phyloP scores from a whole-genome alignment of 148 eudicot genomes.

The Pouteria glomerata region DNA sequence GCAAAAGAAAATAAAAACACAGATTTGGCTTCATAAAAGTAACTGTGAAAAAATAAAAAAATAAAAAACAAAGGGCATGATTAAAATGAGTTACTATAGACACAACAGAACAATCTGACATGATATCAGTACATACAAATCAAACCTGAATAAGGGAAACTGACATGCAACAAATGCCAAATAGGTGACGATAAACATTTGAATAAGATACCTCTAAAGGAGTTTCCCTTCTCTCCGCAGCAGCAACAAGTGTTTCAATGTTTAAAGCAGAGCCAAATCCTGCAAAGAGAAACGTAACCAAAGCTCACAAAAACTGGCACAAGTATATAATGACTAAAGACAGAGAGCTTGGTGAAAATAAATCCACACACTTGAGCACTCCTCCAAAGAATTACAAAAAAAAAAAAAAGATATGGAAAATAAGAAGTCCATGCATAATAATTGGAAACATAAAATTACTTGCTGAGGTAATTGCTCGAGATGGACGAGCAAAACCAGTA shows the following conservation, averaged over 20 bases:
- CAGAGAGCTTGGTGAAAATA: neutral
- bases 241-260: conserved; percentile 96
- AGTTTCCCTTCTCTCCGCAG: conserved; percentile 90
- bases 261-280: conserved; percentile 96
- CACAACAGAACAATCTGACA: neutral
- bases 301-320: neutral
- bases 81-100: no score
- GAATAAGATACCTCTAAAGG: conserved; percentile 63
- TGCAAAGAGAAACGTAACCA: conserved; percentile 15
- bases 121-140: neutral
- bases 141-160: conserved; percentile 1
- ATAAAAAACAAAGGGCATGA: no score
- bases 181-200: neutral
- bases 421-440: neutral
- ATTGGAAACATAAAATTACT: conserved; percentile 32
- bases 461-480: conserved; percentile 61
- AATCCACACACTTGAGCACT: neutral
- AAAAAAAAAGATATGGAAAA: neutral
- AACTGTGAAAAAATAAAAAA: neutral
- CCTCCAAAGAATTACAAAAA: no score
- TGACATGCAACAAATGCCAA: neutral
- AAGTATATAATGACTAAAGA: neutral
- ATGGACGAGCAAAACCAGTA: conserved; percentile 54
- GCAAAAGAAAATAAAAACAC: no score
- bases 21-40: neutral